Base-by-base conservation (phyloP, 2,329 filamentous ascomycete species). In the Penicillium sclerotiorum region DNA sequence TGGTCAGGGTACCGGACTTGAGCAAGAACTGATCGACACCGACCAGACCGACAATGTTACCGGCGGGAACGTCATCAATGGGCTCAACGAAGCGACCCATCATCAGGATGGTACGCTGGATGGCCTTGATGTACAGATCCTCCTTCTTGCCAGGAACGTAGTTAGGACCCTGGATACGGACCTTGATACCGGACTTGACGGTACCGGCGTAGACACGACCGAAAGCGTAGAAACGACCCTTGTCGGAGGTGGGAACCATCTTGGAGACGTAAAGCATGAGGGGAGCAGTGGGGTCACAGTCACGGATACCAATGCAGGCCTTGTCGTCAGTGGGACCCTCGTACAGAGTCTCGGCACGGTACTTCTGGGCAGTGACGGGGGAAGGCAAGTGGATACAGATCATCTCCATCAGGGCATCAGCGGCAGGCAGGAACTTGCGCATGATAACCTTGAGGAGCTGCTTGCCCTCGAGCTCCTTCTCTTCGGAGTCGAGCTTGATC, bases 241-340 rank as follows among this genome's bases (percentile, higher is more conserved):
- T 97, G 75, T 99, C 94, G 69, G 91, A 95, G 67, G 94, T 99
- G 71, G 94, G 94, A 73, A 99, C 94, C 94, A 99, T 99, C 90
- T 99, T 99, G 78, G 94, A 99, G 77, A 99, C 92, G 89, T 99
- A 99, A 66, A 97, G 84, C 94, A 99, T 99, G 79, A 99, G 94
- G 70, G 93, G 90, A 76, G 85, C 94, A 83, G 96, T 95, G 78
- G 93, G 84, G 77, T 99, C 90, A 77, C 94, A 97, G 84, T 97
- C 91, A 70, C 92, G 92, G 85, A 99, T 96, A 85, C 87, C 91
- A 74, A 96, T 89, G 81, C 89, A 92, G 68, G 87, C 86, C 77
- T 90, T 88, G 69, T 99, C 94, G 74, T 99, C 94, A 53, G 80
- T 71, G 67, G 94, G 94, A 84, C 94, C 94, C 84, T 99, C 94